Evolutionary conservation across 2,329 filamentous ascomycete species (phyloP).

Genomic region (Diaporthe batatas): DNA sequence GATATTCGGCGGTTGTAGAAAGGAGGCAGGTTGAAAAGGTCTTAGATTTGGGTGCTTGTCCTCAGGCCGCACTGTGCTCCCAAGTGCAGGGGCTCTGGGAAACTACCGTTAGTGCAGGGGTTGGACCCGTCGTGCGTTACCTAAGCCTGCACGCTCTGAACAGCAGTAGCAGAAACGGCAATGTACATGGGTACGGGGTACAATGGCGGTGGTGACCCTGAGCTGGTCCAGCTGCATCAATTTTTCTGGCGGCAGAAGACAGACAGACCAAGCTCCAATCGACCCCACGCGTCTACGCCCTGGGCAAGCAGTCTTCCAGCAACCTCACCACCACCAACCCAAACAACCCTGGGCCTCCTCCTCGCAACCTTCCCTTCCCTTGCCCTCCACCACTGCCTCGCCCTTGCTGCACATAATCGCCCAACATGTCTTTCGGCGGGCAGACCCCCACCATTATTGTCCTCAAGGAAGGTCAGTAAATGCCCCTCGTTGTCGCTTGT

Average conservation of each 20-base stretch:
- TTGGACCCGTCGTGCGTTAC: conserved; percentile 3
- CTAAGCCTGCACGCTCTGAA: background rate
- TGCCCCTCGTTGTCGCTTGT: conserved; percentile 45
- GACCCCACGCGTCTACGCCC: conserved; percentile 40
- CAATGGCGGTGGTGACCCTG: conserved; percentile 20
- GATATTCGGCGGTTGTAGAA: no score
- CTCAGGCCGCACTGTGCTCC: no score
- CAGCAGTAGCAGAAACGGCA: background rate
- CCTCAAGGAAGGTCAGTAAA: conserved; percentile 88
- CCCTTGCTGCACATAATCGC: conserved; percentile 16
- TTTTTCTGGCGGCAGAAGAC: conserved; percentile 35
- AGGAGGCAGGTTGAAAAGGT: no score
- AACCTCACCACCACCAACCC: conserved; percentile 26
- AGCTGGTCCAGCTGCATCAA: conserved; percentile 36
- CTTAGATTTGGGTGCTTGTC: no score
- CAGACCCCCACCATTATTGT: conserved; percentile 98
- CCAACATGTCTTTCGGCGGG: conserved; percentile 92
- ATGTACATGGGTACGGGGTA: conserved; percentile 29
- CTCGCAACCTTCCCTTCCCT: background rate
- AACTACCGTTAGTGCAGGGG: background rate
- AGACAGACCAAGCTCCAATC: conserved; percentile 36
- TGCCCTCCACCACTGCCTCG: background rate
- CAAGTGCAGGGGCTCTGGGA: background rate
- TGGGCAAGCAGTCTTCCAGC: conserved; percentile 24
- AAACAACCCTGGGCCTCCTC: conserved; percentile 19